Evolutionary conservation across 2,329 filamentous ascomycete species (phyloP), one percentile per base, ranked within the genome.

Genomic region (Onygenales sp.): DNA sequence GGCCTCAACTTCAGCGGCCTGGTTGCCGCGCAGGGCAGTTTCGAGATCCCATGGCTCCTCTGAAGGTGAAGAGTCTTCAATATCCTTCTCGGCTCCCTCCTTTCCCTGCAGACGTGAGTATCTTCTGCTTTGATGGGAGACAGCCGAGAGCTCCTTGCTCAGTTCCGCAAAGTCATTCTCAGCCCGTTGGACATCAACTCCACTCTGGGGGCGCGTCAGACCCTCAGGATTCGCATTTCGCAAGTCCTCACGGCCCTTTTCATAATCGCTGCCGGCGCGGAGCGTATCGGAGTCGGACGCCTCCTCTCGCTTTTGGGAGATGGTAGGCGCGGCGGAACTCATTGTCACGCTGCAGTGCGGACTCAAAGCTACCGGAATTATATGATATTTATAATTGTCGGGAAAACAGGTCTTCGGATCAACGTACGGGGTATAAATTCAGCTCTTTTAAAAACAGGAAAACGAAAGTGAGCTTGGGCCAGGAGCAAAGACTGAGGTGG

Each of bases 1-100:
- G 5, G 87, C 86, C 57, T 86, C 82, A 56, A 80, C 78, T 63
- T 89, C 86, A 7, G 88, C 85, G 45, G 78, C 80, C 54, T 86
- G 78, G 53, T 83, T 83, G 2, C 88, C 87, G 44, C 87, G 81
- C 56, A 95, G 73, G 3, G 85, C 83, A 7, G 76, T 71, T 67
- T 95, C 87, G 39, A 95, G 75, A 64, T 95, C 85, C 68, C 93
- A 95, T 8, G 78, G 74, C 53, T 81, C 81, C 2, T 74, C 74
- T 0, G 74, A 74, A 2, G 69, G 69, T 1, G 68, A 62, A 1
- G 69, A 65, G 32, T 69, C 69, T 61, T 89, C 85, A 7, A 81
- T 63, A 70, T 86, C 84, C 31, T 67, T 55, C 10, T 55, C 50
- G 9, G 57, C 58, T 61, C 52, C 39, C 62, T 65, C 1, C 65